phyloP scores from a whole-genome alignment of 306 rosid genomes.

The Prosopis cineraria region DNA sequence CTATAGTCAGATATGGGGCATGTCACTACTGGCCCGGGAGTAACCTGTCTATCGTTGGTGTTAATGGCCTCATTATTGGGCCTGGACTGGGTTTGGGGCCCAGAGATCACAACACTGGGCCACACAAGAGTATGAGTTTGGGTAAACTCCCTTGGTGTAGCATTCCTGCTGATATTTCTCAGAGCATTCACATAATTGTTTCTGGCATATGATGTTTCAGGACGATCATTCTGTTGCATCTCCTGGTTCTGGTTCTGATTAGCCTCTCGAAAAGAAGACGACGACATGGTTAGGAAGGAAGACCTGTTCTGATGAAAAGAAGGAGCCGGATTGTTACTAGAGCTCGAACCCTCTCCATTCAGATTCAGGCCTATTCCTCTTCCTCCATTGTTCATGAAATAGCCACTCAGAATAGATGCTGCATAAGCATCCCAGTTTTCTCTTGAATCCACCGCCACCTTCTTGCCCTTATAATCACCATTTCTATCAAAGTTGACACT shows the following conservation, averaged over 20 bases:
- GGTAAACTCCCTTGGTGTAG: background rate
- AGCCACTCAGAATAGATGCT: slow-evolving; percentile 21
- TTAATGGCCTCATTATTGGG: background rate
- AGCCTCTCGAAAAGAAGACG: background rate
- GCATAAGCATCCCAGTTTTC: slow-evolving; percentile 13
- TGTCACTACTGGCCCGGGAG: background rate
- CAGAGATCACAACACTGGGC: slow-evolving; percentile 22
- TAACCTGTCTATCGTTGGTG: background rate
- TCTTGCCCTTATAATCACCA: background rate
- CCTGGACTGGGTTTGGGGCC: slow-evolving; percentile 7
- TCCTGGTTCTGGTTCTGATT: background rate
- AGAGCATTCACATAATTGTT: background rate
- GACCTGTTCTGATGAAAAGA: background rate
- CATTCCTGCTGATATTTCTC: background rate
- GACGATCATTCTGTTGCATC: background rate
- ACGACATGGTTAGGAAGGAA: background rate
- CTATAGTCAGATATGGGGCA: background rate
- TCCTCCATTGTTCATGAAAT: background rate
- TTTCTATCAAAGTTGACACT: background rate
- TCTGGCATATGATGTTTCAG: background rate
- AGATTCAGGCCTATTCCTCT: background rate
- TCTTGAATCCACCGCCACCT: background rate
- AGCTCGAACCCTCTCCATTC: background rate
- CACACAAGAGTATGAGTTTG: background rate
- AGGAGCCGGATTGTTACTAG: background rate